These are phyloP conservation scores for Thuidium tamariscinum DNA, from an alignment of 225 moss, liverwort and hornwort species.

Conservation along the genomic window DNA sequence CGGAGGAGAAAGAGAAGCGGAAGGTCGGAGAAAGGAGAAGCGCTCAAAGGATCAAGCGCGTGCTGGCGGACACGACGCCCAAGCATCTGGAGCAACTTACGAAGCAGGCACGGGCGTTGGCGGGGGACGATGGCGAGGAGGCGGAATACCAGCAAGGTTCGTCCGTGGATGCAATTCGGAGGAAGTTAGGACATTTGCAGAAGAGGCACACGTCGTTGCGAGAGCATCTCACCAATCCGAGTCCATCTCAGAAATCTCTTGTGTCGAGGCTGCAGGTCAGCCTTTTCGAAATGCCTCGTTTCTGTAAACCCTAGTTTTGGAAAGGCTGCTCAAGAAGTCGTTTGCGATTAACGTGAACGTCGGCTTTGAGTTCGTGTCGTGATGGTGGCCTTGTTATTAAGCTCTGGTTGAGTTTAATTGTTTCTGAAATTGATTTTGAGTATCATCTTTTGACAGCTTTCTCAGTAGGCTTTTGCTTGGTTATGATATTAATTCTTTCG, in stretches of 20 bases:
- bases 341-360: neutral
- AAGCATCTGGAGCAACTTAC: constrained; percentile 85
- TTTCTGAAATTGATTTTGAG: neutral
- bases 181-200: constrained; percentile 44
- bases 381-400: neutral
- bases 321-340: neutral
- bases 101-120: constrained; percentile 69
- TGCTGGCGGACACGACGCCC: constrained; percentile 68
- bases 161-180: constrained; percentile 42
- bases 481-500: neutral
- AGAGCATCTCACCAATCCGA: constrained; percentile 38
- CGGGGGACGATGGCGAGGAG: constrained; percentile 52
- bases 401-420: neutral
- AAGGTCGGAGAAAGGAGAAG: constrained; percentile 67
- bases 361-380: neutral
- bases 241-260: constrained; percentile 20
- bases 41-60: constrained; percentile 68
- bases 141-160: constrained; percentile 15
- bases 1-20: constrained; percentile 64
- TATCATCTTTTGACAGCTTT: neutral
- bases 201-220: constrained; percentile 47
- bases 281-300: neutral
- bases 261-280: constrained; percentile 28
- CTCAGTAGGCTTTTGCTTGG: neutral
- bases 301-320: constrained; percentile 18